Conservation (phyloP, 768 basidiomycete genomes). For the Cubamyces lactineus region DNA sequence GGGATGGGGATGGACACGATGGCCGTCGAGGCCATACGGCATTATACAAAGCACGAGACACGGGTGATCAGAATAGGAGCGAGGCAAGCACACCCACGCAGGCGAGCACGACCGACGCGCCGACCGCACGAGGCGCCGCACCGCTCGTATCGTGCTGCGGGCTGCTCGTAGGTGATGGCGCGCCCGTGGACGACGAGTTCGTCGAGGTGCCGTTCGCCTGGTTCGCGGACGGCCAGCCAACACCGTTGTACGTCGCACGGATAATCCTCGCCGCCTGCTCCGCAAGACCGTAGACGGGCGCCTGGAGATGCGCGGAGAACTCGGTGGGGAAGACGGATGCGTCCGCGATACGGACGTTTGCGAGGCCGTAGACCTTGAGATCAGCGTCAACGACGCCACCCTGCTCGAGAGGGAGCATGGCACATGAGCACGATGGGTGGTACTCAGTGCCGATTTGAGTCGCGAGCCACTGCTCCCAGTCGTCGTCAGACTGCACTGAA, state of each 20-base stretch:
- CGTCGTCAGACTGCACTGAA: conserved; percentile 52
- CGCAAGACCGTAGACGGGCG: conserved; percentile 47
- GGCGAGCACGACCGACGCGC: conserved; percentile 8
- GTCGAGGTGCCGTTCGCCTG: conserved; percentile 1
- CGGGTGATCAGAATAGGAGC: conserved; percentile 2
- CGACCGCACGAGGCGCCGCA: not conserved
- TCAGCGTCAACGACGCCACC: conserved; percentile 64
- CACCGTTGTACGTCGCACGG: conserved; percentile 43
- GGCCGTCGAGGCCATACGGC: not conserved
- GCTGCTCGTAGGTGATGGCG: not conserved
- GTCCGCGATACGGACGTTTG: conserved; percentile 62
- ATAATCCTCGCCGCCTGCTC: conserved; percentile 52
- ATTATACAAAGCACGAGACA: not conserved
- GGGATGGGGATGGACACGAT: not conserved
- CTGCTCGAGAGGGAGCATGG: conserved; percentile 55
- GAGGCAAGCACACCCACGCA: conserved; percentile 3
- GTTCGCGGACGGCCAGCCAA: conserved; percentile 13
- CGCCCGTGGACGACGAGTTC: not conserved
- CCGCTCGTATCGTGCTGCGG: conserved; percentile 8
- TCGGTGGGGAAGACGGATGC: conserved; percentile 60
- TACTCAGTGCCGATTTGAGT: conserved; percentile 52
- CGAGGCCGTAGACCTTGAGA: conserved; percentile 58
- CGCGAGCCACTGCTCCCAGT: conserved; percentile 58
- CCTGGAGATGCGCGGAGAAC: conserved; percentile 48
- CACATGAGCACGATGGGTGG: conserved; percentile 61